phyloP scores from a whole-genome alignment of 129 eudicot species.

The Mikania micrantha region DNA sequence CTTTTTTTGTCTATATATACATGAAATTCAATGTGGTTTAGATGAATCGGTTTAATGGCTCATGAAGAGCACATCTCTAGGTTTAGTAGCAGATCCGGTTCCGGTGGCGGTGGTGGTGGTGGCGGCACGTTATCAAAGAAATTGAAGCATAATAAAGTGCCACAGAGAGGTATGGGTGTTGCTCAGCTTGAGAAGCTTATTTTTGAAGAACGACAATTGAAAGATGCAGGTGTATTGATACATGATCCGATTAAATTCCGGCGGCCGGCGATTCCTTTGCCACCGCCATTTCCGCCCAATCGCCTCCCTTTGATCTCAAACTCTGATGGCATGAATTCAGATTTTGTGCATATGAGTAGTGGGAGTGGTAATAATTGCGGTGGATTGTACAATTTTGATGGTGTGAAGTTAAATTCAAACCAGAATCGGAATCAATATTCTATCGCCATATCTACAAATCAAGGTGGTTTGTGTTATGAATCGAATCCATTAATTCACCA shows the following conservation, averaged over 20 bases:
- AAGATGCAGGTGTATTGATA: constrained; percentile 28
- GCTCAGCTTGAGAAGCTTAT: constrained; percentile 91
- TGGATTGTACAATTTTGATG: constrained; percentile 34
- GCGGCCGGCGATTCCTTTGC: constrained; percentile 27
- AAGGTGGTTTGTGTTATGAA: constrained; percentile 33
- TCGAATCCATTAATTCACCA: constrained; percentile 25
- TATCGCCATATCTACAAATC: constrained; percentile 5
- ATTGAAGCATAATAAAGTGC: constrained; percentile 66
- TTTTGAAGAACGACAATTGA: constrained; percentile 56
- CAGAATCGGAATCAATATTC: constrained; percentile 19
- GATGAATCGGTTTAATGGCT: constrained; percentile 58
- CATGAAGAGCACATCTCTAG: constrained; percentile 49
- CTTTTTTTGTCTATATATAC: not conserved
- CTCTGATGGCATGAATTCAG: constrained; percentile 18
- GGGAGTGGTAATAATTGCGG: constrained; percentile 20
- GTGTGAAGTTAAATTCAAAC: constrained; percentile 20
- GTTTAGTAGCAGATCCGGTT: constrained; percentile 31
- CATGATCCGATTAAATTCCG: constrained; percentile 29
- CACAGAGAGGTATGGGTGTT: constrained; percentile 94
- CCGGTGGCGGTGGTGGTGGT: constrained; percentile 23
- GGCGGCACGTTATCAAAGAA: constrained; percentile 44
- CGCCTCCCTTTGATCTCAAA: constrained; percentile 17
- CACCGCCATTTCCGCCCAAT: constrained; percentile 28
- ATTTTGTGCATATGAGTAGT: constrained; percentile 15
- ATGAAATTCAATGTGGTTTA: constrained; percentile 27